Evolutionary conservation across 352 stramenopile genomes (phyloP).

Genomic region (Globisporangium acanthophoron): DNA sequence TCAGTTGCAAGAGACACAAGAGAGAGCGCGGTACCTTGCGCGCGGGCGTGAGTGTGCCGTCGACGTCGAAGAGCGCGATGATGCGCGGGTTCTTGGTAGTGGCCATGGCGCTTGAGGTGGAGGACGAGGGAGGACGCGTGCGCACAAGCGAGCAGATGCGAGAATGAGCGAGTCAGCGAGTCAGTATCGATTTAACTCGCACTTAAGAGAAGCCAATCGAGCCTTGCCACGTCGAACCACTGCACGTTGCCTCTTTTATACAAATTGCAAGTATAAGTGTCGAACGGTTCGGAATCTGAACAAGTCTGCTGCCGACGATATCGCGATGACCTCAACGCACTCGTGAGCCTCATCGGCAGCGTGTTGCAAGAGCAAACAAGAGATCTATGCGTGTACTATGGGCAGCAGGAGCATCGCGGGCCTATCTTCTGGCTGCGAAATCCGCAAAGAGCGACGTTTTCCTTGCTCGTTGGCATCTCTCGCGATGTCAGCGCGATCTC

Average conservation of each 20-base stretch:
- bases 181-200: neutral
- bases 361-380: too few species aligned
- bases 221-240: neutral
- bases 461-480: too few species aligned
- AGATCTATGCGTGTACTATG: too few species aligned
- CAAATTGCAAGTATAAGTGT: neutral
- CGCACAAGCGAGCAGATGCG: neutral
- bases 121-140: neutral
- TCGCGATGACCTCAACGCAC: too few species aligned
- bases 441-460: too few species aligned
- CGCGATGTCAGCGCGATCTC: too few species aligned
- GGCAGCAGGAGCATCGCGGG: too few species aligned
- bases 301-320: too few species aligned
- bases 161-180: neutral
- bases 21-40: conserved; percentile 55
- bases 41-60: conserved; percentile 96
- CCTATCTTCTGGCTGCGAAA: too few species aligned
- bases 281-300: neutral
- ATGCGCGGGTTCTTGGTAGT: conserved; percentile 84
- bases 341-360: too few species aligned
- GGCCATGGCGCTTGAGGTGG: conserved; percentile 4
- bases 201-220: neutral
- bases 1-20: neutral
- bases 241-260: neutral
- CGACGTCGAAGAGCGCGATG: conserved; percentile 98